Conservation (phyloP, 164 flowering plant species). For the Liriodendron chinense region DNA sequence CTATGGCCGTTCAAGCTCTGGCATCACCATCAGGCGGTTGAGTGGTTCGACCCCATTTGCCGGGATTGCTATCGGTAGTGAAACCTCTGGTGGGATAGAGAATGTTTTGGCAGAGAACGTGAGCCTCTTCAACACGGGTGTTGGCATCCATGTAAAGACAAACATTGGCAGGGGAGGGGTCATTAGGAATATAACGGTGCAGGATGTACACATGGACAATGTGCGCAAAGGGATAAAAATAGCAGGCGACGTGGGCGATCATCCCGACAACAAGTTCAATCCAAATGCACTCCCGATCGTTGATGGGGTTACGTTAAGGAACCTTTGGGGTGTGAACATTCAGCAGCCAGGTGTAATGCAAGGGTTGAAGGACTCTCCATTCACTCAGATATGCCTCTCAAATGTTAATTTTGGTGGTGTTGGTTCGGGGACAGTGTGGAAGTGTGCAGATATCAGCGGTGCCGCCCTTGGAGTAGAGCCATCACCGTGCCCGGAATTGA, state of each 20-base stretch:
- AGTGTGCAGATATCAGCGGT: constrained; percentile 79
- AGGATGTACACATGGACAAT: constrained; percentile 62
- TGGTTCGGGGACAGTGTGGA: constrained; percentile 48
- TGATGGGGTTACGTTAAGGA: constrained; percentile 49
- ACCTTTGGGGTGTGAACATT: constrained; percentile 65
- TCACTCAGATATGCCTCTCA: constrained; percentile 73
- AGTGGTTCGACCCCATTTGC: constrained; percentile 86
- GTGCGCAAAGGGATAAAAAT: constrained; percentile 72
- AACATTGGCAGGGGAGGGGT: constrained; percentile 84
- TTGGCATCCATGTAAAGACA: constrained; percentile 85
- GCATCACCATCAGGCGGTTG: constrained; percentile 75
- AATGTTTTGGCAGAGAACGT: constrained; percentile 75
- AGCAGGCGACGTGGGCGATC: constrained; percentile 82
- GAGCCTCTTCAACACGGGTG: constrained; percentile 62
- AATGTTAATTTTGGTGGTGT: constrained; percentile 52
- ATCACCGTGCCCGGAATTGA: constrained; percentile 63
- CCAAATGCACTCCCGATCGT: constrained; percentile 75
- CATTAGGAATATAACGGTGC: constrained; percentile 63
- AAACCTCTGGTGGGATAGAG: constrained; percentile 85
- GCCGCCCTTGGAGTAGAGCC: constrained; percentile 63
- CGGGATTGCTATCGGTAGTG: constrained; percentile 96
- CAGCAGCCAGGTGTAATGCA: constrained; percentile 69
- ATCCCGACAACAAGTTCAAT: constrained; percentile 74
- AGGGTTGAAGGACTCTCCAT: constrained; percentile 73
- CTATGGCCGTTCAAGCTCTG: constrained; percentile 62